Conservation (phyloP, 805 yeast species). For the Nakazawaea ernobii region DNA sequence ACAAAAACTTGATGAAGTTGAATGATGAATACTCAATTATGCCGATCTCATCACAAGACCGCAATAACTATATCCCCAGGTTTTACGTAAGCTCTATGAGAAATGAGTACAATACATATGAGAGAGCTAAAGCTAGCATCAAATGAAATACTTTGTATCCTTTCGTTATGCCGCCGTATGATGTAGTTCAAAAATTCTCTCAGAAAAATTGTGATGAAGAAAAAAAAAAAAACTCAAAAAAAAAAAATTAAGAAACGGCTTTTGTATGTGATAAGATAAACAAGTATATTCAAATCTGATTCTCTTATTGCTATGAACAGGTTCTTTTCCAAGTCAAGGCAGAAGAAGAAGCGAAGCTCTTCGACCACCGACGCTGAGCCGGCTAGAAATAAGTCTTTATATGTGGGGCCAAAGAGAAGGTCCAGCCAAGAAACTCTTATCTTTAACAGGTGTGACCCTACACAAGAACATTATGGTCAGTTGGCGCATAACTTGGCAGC, state of each 20-base stretch:
- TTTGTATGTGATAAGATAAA: not conserved
- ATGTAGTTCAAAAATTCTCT: too few relatives aligned
- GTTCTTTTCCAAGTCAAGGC: conserved; percentile 3
- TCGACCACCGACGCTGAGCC: conserved; percentile 1
- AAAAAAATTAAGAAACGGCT: not conserved
- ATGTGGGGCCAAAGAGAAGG: conserved; percentile 8
- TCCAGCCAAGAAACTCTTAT: conserved; percentile 11
- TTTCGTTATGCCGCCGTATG: not conserved
- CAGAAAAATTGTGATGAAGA: too few relatives aligned
- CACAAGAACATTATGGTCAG: conserved; percentile 11
- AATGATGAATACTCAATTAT: not conserved
- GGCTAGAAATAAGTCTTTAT: not conserved
- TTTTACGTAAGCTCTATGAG: not conserved
- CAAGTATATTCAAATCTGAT: not conserved
- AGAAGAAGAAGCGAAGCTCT: conserved; percentile 5
- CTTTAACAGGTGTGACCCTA: conserved; percentile 6
- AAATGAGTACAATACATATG: not conserved
- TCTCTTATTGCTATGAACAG: not conserved
- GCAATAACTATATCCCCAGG: not conserved
- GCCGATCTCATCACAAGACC: not conserved
- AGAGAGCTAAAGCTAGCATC: not conserved
- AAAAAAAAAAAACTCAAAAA: not conserved
- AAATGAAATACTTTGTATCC: not conserved
- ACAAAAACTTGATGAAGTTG: conserved; percentile 2
- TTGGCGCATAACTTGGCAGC: conserved; percentile 4